Evolutionary conservation across 1,139 yeast genomes (phyloP).

Genomic region (Suhomyces taliae): DNA sequence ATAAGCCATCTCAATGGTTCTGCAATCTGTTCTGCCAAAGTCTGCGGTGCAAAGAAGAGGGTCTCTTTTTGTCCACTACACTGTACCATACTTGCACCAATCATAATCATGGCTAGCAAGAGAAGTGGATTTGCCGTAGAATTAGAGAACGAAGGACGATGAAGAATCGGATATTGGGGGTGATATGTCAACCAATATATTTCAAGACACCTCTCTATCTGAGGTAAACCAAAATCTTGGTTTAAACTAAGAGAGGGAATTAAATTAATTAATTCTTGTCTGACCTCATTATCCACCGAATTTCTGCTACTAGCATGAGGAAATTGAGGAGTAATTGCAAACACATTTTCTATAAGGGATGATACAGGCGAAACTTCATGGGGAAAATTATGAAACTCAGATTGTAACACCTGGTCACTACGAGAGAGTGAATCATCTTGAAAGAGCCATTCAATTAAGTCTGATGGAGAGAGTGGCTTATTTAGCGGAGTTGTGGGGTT

Average conservation of each 20-base stretch:
- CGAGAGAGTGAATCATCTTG: conserved; percentile 22
- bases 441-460: conserved; percentile 32
- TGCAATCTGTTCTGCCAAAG: conserved; percentile 44
- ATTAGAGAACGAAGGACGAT: conserved; percentile 61
- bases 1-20: conserved; percentile 63
- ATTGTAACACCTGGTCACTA: conserved; percentile 6
- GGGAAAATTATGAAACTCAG: conserved; percentile 18
- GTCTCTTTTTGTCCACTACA: conserved; percentile 19
- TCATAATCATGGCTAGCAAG: conserved; percentile 53
- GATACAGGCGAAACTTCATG: conserved; percentile 25
- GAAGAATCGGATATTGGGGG: conserved; percentile 60
- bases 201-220: conserved; percentile 28
- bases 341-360: conserved; percentile 30
- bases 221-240: conserved; percentile 26
- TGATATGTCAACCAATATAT: conserved; percentile 59
- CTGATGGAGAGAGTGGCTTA: conserved; percentile 26
- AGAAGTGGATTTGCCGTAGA: conserved; percentile 51
- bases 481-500: conserved; percentile 1
- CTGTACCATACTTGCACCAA: conserved; percentile 38
- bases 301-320: conserved; percentile 27
- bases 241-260: conserved; percentile 35
- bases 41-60: conserved; percentile 18
- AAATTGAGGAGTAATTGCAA: conserved; percentile 32
- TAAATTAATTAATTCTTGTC: conserved; percentile 27
- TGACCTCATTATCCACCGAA: conserved; percentile 25